Conservation (phyloP, 1,284 basidiomycete species). For the Phylloboletellus chloephorus region DNA sequence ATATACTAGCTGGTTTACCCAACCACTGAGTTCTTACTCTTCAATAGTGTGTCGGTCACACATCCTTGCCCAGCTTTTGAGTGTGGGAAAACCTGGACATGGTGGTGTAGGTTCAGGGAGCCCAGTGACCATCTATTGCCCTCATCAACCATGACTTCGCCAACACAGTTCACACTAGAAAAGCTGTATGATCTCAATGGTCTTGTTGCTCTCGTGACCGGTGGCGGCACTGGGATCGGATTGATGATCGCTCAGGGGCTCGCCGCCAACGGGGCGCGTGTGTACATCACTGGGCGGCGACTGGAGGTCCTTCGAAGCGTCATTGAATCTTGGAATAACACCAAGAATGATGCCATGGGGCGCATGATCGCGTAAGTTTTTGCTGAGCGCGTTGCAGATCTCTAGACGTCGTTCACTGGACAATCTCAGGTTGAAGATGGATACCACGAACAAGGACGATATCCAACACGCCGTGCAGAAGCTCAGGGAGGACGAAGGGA, state of each 20-base stretch:
- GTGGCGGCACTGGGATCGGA: conserved; percentile 78
- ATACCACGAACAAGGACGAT: conserved; percentile 64
- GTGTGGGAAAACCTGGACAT: too few relatives aligned
- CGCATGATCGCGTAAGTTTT: conserved; percentile 52
- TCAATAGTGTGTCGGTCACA: too few relatives aligned
- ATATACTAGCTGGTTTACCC: too few relatives aligned
- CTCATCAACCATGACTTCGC: conserved; percentile 21
- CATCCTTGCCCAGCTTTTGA: too few relatives aligned
- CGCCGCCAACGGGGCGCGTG: conserved; percentile 73
- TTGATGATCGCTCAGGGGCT: conserved; percentile 71
- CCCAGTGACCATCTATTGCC: background rate
- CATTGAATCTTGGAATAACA: conserved; percentile 42
- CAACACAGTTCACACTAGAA: conserved; percentile 28
- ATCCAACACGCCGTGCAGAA: conserved; percentile 52
- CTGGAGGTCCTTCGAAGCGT: conserved; percentile 56
- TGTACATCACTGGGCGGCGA: conserved; percentile 73
- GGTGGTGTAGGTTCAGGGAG: too few relatives aligned
- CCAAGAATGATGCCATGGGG: conserved; percentile 37
- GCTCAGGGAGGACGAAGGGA: conserved; percentile 47
- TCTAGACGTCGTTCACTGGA: conserved; percentile 1
- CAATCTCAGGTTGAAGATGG: conserved; percentile 53
- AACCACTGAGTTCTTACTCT: too few relatives aligned
- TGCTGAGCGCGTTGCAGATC: conserved; percentile 4
- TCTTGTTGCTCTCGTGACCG: conserved; percentile 68
- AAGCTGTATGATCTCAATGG: conserved; percentile 55